phyloP scores from a whole-genome alignment of 1,139 yeast genomes.

The Taiozyma onychis region DNA sequence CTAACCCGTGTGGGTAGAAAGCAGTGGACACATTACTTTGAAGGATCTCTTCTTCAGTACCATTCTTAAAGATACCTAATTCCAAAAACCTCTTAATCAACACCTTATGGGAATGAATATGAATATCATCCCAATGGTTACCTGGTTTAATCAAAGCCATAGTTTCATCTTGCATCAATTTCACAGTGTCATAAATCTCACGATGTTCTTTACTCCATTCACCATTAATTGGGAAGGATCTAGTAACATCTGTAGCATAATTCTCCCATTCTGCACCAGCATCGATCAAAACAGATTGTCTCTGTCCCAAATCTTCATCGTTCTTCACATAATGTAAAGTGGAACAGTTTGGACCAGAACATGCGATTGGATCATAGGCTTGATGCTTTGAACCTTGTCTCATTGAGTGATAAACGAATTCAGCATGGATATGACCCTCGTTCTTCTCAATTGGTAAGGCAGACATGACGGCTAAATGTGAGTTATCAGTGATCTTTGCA shows the following conservation, averaged over 20 bases:
- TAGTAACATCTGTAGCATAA: slow-evolving; percentile 90
- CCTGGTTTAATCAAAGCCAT: slow-evolving; percentile 76
- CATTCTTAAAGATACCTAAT: slow-evolving; percentile 69
- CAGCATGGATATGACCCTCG: slow-evolving; percentile 94
- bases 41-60: slow-evolving; percentile 60
- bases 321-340: slow-evolving; percentile 87
- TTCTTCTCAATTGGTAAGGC: slow-evolving; percentile 82
- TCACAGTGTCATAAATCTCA: slow-evolving; percentile 75
- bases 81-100: slow-evolving; percentile 65
- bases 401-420: slow-evolving; percentile 85
- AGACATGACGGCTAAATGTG: slow-evolving; percentile 89
- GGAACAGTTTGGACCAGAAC: slow-evolving; percentile 88
- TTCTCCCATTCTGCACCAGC: slow-evolving; percentile 98
- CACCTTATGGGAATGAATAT: slow-evolving; percentile 70
- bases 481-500: slow-evolving; percentile 75
- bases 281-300: slow-evolving; percentile 73
- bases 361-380: slow-evolving; percentile 93
- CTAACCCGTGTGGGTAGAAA: slow-evolving; percentile 93
- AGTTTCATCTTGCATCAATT: slow-evolving; percentile 73
- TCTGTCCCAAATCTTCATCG: slow-evolving; percentile 56
- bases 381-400: slow-evolving; percentile 89
- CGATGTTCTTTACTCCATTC: slow-evolving; percentile 86
- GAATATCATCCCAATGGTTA: slow-evolving; percentile 79
- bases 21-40: slow-evolving; percentile 66
- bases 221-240: slow-evolving; percentile 91